Base-by-base conservation (phyloP, 1,139 yeast species). In the Pichia sp. region DNA sequence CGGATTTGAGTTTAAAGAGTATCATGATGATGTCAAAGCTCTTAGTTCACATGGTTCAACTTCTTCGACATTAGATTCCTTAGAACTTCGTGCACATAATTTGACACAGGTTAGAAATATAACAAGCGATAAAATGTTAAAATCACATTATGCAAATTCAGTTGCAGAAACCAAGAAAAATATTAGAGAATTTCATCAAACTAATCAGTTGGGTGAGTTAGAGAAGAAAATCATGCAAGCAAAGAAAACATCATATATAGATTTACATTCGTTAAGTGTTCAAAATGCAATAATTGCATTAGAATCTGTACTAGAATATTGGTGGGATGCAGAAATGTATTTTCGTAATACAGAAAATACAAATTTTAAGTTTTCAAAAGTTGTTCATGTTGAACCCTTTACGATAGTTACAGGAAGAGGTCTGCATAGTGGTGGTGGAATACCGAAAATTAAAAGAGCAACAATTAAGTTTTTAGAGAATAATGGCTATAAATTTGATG, bases 351-450 rank as follows among this genome's bases (percentile, higher is more conserved):
- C 66, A 6, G 67, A 71, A 30, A 79, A 80, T 3, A 67, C 65
- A 19, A 63, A 68, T 11, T 62, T 66, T 39, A 69, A 63, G 51
- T 70, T 73, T 1, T 50, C 66, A 3, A 58, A 55, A 33, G 76
- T 72, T 2, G 48, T 55, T 33, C 65, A 72, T 62, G 73, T 74
- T 0, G 67, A 64, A 2, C 73, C 74, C 0, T 59, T 81, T 16
- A 60, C 57, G 3, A 65, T 83, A 0, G 67, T 82, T 3, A 81
- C 87, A 0, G 89, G 89, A 0, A 65, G 86, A 54, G 89, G 89
- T 0, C 61, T 81, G 14, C 89, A 83, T 63, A 81, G 87, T 36
- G 67, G 59, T 1, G 77, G 76, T 16, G 85, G 85, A 1, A 64
- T 69, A 1, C 70, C 83, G 0, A 73, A 68, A 53, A 73, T 82